Conservation (phyloP, 306 rosid genomes). For the Heteromeles arbutifolia region DNA sequence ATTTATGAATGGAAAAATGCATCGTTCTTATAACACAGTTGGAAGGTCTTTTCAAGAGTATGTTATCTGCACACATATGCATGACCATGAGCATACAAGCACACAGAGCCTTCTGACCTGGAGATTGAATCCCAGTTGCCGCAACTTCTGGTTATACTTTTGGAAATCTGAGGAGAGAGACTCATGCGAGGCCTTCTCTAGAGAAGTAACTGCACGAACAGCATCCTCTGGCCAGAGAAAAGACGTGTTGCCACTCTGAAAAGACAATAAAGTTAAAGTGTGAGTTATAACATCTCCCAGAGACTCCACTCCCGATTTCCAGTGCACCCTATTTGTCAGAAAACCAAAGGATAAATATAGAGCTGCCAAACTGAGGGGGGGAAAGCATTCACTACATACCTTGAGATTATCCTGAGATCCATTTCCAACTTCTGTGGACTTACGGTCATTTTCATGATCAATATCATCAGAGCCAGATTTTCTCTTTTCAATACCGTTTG, state of each 20-base stretch:
- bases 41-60: neutral
- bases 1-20: neutral
- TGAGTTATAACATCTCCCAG: conserved; percentile 1
- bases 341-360: neutral
- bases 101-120: conserved; percentile 49
- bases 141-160: conserved; percentile 85
- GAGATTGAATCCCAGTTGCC: conserved; percentile 61
- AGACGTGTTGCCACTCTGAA: conserved; percentile 44
- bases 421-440: conserved; percentile 25
- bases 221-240: conserved; percentile 90
- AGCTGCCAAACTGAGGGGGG: neutral
- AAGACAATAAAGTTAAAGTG: neutral
- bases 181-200: conserved; percentile 79
- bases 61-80: neutral
- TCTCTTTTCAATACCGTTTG: conserved; percentile 37
- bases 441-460: conserved; percentile 28
- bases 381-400: conserved; percentile 33
- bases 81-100: conserved; percentile 6
- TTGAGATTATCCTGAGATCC: conserved; percentile 41
- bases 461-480: conserved; percentile 35
- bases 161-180: conserved; percentile 54
- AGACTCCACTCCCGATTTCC: neutral
- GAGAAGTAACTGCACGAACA: conserved; percentile 60
- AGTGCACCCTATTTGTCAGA: neutral
- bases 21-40: neutral